Conservation (phyloP, 75 land plant species). For the Sequoiadendron giganteum region DNA sequence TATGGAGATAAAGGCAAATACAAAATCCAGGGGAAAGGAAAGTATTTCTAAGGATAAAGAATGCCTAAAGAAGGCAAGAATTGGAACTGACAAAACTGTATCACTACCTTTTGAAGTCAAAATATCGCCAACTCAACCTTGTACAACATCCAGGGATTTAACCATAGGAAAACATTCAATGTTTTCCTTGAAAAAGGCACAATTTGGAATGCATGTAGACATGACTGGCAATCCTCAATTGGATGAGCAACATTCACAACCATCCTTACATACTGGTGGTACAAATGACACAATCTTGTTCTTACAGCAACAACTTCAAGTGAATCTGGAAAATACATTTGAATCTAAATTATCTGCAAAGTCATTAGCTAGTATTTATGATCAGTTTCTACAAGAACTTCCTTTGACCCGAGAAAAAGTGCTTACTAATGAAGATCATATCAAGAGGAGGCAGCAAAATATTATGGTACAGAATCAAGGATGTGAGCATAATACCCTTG, state of each 20-base stretch:
- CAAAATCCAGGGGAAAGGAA: slow-evolving; percentile 2
- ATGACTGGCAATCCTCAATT: not conserved
- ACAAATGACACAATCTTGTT: not conserved
- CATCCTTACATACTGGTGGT: not conserved
- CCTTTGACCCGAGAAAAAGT: not conserved
- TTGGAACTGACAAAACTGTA: not conserved
- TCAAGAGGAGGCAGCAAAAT: not conserved
- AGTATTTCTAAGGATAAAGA: not conserved
- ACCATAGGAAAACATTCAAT: not conserved
- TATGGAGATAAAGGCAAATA: slow-evolving; percentile 2
- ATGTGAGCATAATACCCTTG: not conserved
- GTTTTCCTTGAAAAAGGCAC: not conserved
- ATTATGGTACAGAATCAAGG: slow-evolving; percentile 4
- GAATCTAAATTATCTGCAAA: slow-evolving; percentile 38
- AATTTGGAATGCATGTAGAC: not conserved
- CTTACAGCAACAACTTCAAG: not conserved
- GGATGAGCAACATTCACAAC: not conserved
- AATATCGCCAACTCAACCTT: not conserved
- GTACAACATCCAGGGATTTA: not conserved
- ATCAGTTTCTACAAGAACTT: slow-evolving; percentile 17
- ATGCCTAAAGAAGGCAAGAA: not conserved
- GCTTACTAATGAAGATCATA: not conserved
- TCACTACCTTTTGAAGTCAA: not conserved
- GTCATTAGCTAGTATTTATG: slow-evolving; percentile 19
- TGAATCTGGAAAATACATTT: slow-evolving; percentile 1